A percentile compares a stretch with the other conserved stretches of the same genome.
Conservation (phyloP, 495 filamentous ascomycete species). For the Chaetomium tenue region DNA sequence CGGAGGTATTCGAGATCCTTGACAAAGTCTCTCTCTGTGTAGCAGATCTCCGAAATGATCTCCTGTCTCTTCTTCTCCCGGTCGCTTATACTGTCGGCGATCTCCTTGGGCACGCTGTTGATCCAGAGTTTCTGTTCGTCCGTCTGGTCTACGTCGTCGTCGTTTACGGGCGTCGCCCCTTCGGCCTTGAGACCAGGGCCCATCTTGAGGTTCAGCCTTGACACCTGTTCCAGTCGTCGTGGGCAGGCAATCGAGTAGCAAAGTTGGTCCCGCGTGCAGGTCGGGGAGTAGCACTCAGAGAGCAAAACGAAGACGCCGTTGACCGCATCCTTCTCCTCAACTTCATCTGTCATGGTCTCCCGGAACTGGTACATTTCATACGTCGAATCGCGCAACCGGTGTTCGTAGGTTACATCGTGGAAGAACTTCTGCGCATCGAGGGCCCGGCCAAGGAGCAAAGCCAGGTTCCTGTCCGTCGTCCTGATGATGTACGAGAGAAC, state of each 20-base stretch:
- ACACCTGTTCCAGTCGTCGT: constrained; percentile 89
- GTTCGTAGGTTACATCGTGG: constrained; percentile 98
- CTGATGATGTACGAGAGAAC: constrained; percentile 91
- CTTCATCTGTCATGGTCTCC: constrained; percentile 86
- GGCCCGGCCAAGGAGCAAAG: constrained; percentile 86
- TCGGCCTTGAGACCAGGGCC: constrained; percentile 82
- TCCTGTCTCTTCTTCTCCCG: constrained; percentile 97
- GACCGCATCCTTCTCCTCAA: constrained; percentile 68
- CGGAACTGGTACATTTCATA: constrained; percentile 95
- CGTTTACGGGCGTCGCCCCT: constrained; percentile 68
- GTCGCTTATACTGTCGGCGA: constrained; percentile 84
- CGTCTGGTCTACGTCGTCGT: constrained; percentile 81
- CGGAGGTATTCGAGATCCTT: constrained; percentile 97
- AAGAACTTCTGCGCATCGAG: constrained; percentile 99
- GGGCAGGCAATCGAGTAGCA: constrained; percentile 99
- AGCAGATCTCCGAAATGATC: constrained; percentile 97
- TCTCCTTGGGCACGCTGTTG: constrained; percentile 92
- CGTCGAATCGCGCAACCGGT: constrained; percentile 84
- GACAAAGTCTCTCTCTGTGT: constrained; percentile 98
- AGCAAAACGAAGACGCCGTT: constrained; percentile 96
- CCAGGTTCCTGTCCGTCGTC: constrained; percentile 93
- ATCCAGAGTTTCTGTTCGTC: constrained; percentile 99
- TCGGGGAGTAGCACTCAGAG: constrained; percentile 97
- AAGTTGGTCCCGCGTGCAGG: constrained; percentile 87
- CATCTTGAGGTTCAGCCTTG: constrained; percentile 85